These are phyloP conservation scores for Phytophthora macrochlamydospora DNA, from an alignment of 352 stramenopile genomes.

Conservation along the genomic window DNA sequence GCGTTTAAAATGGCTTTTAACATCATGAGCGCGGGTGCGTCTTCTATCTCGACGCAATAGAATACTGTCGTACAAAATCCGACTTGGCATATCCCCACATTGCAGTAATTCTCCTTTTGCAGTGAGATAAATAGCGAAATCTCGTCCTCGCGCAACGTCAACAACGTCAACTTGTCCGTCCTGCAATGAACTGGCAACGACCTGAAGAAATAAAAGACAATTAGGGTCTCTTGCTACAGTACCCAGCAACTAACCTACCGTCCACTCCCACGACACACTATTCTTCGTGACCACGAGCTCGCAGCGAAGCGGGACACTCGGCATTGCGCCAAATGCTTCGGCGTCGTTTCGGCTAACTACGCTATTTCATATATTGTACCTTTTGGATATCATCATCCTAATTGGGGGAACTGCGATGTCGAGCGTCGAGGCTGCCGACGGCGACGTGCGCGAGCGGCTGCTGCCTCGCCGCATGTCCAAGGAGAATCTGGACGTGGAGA, in stretches of 20 bases:
- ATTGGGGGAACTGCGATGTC: conserved; percentile 59
- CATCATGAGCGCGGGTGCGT: conserved; percentile 20
- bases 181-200: conserved; percentile 32
- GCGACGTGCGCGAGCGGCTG: conserved; percentile 50
- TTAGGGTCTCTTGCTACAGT: background rate
- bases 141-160: conserved; percentile 16
- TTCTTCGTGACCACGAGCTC: conserved; percentile 22
- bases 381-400: conserved; percentile 15
- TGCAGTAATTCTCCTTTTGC: conserved; percentile 15
- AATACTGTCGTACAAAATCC: conserved; percentile 28
- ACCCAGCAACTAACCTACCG: background rate
- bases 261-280: conserved; percentile 22
- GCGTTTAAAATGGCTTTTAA: conserved; percentile 22
- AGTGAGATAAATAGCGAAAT: conserved; percentile 28
- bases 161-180: conserved; percentile 64
- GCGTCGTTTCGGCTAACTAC: conserved; percentile 25
- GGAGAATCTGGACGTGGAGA: conserved; percentile 27
- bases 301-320: conserved; percentile 16
- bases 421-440: conserved; percentile 36
- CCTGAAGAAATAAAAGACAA: background rate
- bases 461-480: conserved; percentile 28
- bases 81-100: conserved; percentile 16
- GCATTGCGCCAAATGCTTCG: conserved; percentile 6
- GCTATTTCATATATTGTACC: conserved; percentile 16
- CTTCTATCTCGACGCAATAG: conserved; percentile 9